Evolutionary conservation across 2,329 filamentous ascomycete genomes (phyloP).

Genomic region (Arthroderma sp.): DNA sequence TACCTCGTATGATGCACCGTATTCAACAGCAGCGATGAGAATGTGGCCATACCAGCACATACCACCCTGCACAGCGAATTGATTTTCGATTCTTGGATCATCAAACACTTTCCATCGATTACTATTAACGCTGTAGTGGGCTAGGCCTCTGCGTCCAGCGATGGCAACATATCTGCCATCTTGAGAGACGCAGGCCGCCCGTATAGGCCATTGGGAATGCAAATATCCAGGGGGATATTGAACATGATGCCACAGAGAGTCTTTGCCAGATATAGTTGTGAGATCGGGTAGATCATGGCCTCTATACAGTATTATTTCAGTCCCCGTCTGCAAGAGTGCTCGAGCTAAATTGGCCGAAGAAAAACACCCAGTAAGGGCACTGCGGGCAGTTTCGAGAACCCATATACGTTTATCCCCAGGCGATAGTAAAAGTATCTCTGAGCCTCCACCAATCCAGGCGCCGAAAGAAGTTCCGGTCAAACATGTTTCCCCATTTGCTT

Average conservation of each 20-base stretch:
- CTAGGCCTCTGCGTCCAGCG: slow-evolving; percentile 82
- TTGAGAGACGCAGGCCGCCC: slow-evolving; percentile 70
- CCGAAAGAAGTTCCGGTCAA: slow-evolving; percentile 64
- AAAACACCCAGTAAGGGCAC: slow-evolving; percentile 84
- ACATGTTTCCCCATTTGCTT: slow-evolving; percentile 66
- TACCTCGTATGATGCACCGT: slow-evolving; percentile 63
- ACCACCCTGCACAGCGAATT: slow-evolving; percentile 82
- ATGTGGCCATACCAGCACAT: slow-evolving; percentile 99
- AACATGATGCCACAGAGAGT: slow-evolving; percentile 87
- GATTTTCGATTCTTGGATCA: slow-evolving; percentile 67
- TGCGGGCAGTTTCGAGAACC: slow-evolving; percentile 83
- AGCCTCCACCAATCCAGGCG: slow-evolving; percentile 77
- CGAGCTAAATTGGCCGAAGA: slow-evolving; percentile 81
- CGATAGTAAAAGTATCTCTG: slow-evolving; percentile 65
- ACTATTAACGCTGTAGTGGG: slow-evolving; percentile 90
- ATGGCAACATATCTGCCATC: slow-evolving; percentile 91
- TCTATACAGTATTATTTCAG: slow-evolving; percentile 79
- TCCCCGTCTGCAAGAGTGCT: slow-evolving; percentile 76
- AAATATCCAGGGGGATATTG: slow-evolving; percentile 77
- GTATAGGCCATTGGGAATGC: slow-evolving; percentile 85
- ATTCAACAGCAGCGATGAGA: slow-evolving; percentile 83
- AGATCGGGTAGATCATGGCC: slow-evolving; percentile 86
- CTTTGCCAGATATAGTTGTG: slow-evolving; percentile 81
- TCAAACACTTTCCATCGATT: slow-evolving; percentile 92
- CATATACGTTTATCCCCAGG: slow-evolving; percentile 66